Percentiles rank a stretch among this genome's conserved stretches.
phyloP scores from a whole-genome alignment of 2,329 filamentous ascomycete genomes.

The Aspergillus pseudoglaucus region DNA sequence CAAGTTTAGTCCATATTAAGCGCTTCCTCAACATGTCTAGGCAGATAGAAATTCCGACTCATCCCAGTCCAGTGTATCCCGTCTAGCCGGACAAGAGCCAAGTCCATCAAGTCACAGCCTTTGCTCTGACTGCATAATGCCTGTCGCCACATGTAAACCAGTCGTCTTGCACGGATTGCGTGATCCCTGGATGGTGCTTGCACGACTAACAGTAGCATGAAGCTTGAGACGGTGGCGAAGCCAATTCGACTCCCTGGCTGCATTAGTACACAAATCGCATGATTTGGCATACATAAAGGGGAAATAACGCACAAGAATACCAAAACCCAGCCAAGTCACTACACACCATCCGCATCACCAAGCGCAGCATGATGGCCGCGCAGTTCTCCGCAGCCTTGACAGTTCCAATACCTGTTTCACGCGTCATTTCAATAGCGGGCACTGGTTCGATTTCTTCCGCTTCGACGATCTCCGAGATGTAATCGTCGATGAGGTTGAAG shows the following conservation, averaged over 20 bases:
- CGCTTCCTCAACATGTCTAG: slow-evolving; percentile 5
- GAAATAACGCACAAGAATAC: slow-evolving; percentile 15
- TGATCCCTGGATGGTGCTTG: slow-evolving; percentile 13
- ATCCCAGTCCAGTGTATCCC: slow-evolving; percentile 12
- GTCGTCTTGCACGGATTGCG: slow-evolving; percentile 4
- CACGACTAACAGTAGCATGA: slow-evolving; percentile 13
- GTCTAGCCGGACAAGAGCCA: slow-evolving; percentile 13
- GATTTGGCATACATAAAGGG: not conserved
- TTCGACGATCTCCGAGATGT: slow-evolving; percentile 8
- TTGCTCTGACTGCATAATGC: slow-evolving; percentile 11
- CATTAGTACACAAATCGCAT: not conserved
- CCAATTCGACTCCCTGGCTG: slow-evolving; percentile 11
- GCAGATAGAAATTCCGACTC: slow-evolving; percentile 9
- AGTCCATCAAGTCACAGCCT: slow-evolving; percentile 11
- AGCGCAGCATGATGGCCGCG: slow-evolving; percentile 14
- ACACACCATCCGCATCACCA: slow-evolving; percentile 12
- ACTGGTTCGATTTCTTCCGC: slow-evolving; percentile 8
- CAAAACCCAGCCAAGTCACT: slow-evolving; percentile 14
- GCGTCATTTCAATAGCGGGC: slow-evolving; percentile 8
- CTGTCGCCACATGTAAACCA: slow-evolving; percentile 14
- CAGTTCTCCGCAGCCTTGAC: slow-evolving; percentile 18
- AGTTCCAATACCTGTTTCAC: slow-evolving; percentile 7
- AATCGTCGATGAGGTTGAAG: slow-evolving; percentile 6
- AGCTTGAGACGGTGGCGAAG: slow-evolving; percentile 15
- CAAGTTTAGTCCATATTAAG: not conserved